Percentiles rank a stretch among this genome's conserved stretches.
Evolutionary conservation across 305 asterid species (phyloP).

Genomic region (Rubia tinctorum): DNA sequence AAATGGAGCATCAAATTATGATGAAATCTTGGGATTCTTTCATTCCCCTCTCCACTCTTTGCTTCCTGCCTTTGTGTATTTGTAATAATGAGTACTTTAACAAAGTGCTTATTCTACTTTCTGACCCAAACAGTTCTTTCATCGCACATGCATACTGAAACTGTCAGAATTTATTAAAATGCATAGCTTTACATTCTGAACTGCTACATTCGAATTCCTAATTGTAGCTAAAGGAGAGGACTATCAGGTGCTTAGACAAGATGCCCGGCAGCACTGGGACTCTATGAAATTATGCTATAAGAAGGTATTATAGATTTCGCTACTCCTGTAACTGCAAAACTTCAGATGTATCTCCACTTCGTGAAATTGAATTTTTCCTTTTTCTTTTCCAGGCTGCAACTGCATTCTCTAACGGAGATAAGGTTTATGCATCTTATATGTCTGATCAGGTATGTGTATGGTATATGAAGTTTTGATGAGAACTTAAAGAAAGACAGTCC

Average conservation of each 20-base stretch:
- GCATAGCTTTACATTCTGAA: slow-evolving; percentile 18
- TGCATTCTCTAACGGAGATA: slow-evolving; percentile 71
- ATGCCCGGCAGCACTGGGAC: slow-evolving; percentile 75
- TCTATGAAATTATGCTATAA: slow-evolving; percentile 80
- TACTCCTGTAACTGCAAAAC: slow-evolving; percentile 1
- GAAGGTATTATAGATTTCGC: slow-evolving; percentile 41
- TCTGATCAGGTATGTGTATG: slow-evolving; percentile 65
- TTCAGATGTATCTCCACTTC: slow-evolving; percentile 6
- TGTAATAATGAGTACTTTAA: neutral
- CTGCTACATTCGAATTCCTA: slow-evolving; percentile 22
- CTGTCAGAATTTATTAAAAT: neutral
- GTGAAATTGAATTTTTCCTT: slow-evolving; percentile 26
- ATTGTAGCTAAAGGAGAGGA: slow-evolving; percentile 75
- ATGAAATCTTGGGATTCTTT: slow-evolving; percentile 1
- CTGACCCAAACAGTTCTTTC: neutral
- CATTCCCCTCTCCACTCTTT: neutral
- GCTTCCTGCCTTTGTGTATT: neutral
- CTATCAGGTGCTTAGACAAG: slow-evolving; percentile 62
- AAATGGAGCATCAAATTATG: neutral
- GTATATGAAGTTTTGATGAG: neutral
- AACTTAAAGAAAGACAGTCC: neutral
- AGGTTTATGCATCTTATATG: slow-evolving; percentile 68
- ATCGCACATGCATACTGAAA: neutral
- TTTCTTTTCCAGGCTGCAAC: slow-evolving; percentile 61
- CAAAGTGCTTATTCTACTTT: neutral